Evolutionary conservation across 345 rosid species (phyloP).

Genomic region (Brassica rapa): DNA sequence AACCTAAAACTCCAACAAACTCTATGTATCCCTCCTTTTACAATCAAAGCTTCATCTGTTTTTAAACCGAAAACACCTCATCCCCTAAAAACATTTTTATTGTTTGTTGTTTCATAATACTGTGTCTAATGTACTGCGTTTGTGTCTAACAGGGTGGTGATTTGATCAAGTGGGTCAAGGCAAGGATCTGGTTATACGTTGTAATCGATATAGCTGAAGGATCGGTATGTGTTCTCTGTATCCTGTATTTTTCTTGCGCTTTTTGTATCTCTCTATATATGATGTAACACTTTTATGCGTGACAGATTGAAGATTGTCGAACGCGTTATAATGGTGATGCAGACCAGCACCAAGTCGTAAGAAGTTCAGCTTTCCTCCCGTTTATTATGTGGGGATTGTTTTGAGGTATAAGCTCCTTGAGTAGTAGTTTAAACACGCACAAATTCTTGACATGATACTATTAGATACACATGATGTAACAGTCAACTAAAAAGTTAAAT

Average conservation of each 20-base stretch:
- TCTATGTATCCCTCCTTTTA: no score
- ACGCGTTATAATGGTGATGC: conserved; percentile 96
- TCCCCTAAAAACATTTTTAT: no score
- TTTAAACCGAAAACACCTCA: no score
- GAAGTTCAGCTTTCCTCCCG: conserved; percentile 91
- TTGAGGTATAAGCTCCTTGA: conserved; percentile 57
- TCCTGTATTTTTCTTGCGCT: conserved; percentile 4
- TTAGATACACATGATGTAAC: no score
- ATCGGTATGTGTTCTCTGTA: conserved; percentile 54
- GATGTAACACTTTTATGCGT: not conserved
- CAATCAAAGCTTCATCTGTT: no score
- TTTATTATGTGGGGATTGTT: conserved; percentile 92
- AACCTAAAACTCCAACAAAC: no score
- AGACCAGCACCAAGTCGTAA: conserved; percentile 87
- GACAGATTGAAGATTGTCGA: conserved; percentile 95
- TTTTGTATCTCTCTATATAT: not conserved
- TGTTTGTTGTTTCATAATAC: no score
- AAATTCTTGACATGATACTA: not conserved
- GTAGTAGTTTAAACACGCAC: not conserved
- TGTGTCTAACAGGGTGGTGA: conserved; percentile 72
- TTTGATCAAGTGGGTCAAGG: conserved; percentile 98
- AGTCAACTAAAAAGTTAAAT: not conserved
- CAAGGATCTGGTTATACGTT: conserved; percentile 82
- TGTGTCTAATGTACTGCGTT: no score
- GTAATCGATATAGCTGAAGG: conserved; percentile 98